These are phyloP conservation scores for Talaromyces sp. DNA, from an alignment of 2,329 filamentous ascomycete genomes.

Conservation along the genomic window DNA sequence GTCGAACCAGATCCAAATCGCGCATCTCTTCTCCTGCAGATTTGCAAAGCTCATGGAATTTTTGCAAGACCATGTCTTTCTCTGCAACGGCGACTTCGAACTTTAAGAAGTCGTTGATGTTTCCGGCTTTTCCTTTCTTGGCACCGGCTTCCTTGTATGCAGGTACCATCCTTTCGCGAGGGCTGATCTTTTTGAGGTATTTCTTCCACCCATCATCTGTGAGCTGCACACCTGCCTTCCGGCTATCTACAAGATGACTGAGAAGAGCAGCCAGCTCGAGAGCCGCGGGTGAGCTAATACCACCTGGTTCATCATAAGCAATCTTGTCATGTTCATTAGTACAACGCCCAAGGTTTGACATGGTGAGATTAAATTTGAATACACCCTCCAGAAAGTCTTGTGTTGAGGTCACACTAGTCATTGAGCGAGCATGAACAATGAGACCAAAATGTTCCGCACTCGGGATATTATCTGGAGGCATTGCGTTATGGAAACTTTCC, in stretches of 20 bases:
- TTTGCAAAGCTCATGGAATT: slow-evolving; percentile 26
- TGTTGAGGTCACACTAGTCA: slow-evolving; percentile 35
- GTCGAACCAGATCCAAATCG: slow-evolving; percentile 32
- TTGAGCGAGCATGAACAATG: slow-evolving; percentile 34
- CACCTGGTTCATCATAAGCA: slow-evolving; percentile 50
- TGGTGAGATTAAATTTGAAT: slow-evolving; percentile 44
- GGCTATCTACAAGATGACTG: slow-evolving; percentile 42
- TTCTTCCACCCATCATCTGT: slow-evolving; percentile 33
- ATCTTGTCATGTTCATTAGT: slow-evolving; percentile 47
- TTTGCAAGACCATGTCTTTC: slow-evolving; percentile 22
- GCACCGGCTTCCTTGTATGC: slow-evolving; percentile 31
- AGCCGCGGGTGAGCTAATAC: slow-evolving; percentile 27
- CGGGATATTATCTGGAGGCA: slow-evolving; percentile 33
- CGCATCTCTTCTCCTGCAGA: slow-evolving; percentile 11
- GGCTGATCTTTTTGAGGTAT: slow-evolving; percentile 30
- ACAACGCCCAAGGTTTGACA: slow-evolving; percentile 47
- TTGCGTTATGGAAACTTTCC: slow-evolving; percentile 48
- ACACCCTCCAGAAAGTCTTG: slow-evolving; percentile 37
- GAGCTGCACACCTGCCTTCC: slow-evolving; percentile 40
- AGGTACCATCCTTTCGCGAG: slow-evolving; percentile 21
- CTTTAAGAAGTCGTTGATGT: slow-evolving; percentile 42
- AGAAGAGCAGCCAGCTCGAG: slow-evolving; percentile 37
- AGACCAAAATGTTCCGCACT: slow-evolving; percentile 44
- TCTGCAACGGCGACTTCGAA: slow-evolving; percentile 34
- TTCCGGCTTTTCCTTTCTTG: slow-evolving; percentile 19